Conservation (phyloP, 495 filamentous ascomycete genomes). For the Opeltia flavorubescens region DNA sequence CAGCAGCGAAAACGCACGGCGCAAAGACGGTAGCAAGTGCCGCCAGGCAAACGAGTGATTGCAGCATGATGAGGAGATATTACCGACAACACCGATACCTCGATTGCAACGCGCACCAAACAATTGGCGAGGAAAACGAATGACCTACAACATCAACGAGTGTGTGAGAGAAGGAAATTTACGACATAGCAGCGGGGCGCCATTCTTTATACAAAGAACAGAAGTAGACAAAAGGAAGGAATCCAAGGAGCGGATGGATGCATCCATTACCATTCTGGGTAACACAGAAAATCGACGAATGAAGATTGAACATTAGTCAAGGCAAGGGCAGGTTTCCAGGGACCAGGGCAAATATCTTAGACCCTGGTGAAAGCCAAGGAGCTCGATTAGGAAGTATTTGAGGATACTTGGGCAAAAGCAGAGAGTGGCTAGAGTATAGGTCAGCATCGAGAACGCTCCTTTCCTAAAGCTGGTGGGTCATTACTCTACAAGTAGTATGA, state of each 20-base stretch:
- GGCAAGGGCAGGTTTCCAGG: too few relatives aligned
- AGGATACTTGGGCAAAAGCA: too few relatives aligned
- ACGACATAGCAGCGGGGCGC: background rate
- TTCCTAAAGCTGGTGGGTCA: too few relatives aligned
- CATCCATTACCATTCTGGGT: background rate
- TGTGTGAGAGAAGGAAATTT: background rate
- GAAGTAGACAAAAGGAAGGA: background rate
- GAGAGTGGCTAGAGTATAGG: too few relatives aligned
- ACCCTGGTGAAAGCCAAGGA: too few relatives aligned
- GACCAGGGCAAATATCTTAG: too few relatives aligned
- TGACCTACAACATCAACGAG: background rate
- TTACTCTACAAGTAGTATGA: too few relatives aligned
- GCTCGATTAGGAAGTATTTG: too few relatives aligned
- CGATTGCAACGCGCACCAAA: background rate
- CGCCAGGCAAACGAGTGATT: background rate
- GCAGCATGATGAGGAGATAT: background rate
- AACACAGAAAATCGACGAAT: too few relatives aligned
- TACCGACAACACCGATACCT: background rate
- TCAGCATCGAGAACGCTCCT: too few relatives aligned
- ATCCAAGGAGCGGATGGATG: background rate
- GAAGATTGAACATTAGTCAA: too few relatives aligned
- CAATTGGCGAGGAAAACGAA: background rate
- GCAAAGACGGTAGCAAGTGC: background rate
- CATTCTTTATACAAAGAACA: background rate
- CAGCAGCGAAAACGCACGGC: conserved; percentile 1